A percentile compares a stretch with the other conserved stretches of the same genome.
These are phyloP conservation scores for Xylaria arbuscula DNA, from an alignment of 2,329 filamentous ascomycete species.

Conservation along the genomic window DNA sequence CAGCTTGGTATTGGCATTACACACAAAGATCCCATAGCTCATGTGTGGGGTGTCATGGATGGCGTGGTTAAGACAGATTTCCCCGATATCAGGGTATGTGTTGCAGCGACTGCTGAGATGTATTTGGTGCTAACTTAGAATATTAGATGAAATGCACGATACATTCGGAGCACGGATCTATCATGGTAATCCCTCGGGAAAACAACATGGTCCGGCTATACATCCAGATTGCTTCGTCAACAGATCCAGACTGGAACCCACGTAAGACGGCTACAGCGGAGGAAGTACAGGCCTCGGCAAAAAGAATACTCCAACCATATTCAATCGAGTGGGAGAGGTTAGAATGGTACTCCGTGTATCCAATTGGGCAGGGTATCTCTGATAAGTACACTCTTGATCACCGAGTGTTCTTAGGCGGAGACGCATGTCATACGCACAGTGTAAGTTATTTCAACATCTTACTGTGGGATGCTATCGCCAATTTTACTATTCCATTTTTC, in stretches of 20 bases:
- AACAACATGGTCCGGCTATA: slow-evolving; percentile 73
- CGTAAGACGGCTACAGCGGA: slow-evolving; percentile 71
- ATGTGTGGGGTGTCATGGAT: slow-evolving; percentile 83
- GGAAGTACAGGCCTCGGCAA: slow-evolving; percentile 73
- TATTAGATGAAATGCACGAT: slow-evolving; percentile 78
- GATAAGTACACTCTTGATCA: slow-evolving; percentile 75
- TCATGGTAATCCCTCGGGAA: slow-evolving; percentile 81
- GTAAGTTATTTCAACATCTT: slow-evolving; percentile 56
- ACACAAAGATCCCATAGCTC: slow-evolving; percentile 74
- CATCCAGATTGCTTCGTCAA: slow-evolving; percentile 73
- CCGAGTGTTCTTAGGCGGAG: slow-evolving; percentile 78
- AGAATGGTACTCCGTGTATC: slow-evolving; percentile 82
- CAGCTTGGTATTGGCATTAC: slow-evolving; percentile 76
- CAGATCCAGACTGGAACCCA: slow-evolving; percentile 69
- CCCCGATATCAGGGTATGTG: slow-evolving; percentile 75
- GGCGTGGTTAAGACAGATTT: slow-evolving; percentile 78
- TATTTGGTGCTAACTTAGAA: slow-evolving; percentile 56
- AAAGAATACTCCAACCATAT: slow-evolving; percentile 74
- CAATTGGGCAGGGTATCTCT: slow-evolving; percentile 79
- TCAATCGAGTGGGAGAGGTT: slow-evolving; percentile 73
- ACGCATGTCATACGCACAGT: slow-evolving; percentile 83
- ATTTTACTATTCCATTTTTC: background rate
- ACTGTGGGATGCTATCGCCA: too few species aligned
- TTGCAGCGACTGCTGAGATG: background rate
- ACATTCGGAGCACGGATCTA: slow-evolving; percentile 77